Evolutionary conservation across 192 early-diverging fungal genomes (phyloP).

Genomic region (Coemansia sp.): DNA sequence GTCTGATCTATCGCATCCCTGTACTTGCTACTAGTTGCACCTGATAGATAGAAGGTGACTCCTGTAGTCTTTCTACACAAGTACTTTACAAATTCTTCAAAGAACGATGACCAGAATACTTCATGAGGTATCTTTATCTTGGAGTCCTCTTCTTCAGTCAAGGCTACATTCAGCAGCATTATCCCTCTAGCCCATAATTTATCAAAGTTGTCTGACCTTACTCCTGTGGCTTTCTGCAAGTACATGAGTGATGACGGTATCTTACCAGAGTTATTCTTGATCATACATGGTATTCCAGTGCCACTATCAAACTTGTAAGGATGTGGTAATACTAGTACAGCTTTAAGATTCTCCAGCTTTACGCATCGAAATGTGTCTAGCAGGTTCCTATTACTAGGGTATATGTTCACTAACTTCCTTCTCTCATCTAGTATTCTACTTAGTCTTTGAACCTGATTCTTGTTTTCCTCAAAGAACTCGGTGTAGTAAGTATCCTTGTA

Average conservation of each 20-base stretch:
- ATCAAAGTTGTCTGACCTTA: constrained; percentile 1
- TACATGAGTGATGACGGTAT: constrained; percentile 6
- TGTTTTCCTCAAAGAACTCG: no score
- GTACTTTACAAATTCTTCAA: constrained; percentile 8
- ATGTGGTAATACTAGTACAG: constrained; percentile 9
- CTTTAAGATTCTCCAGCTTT: constrained; percentile 2
- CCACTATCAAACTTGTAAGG: constrained; percentile 17
- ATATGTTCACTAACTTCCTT: background rate
- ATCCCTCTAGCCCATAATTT: constrained; percentile 1
- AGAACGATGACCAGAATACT: constrained; percentile 11
- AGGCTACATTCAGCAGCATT: constrained; percentile 7
- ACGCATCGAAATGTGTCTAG: constrained; percentile 6
- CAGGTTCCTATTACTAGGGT: constrained; percentile 1
- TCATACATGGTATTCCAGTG: constrained; percentile 17
- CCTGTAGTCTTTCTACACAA: background rate
- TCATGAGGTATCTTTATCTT: constrained; percentile 13
- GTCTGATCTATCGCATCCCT: constrained; percentile 3
- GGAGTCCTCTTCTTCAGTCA: constrained; percentile 8
- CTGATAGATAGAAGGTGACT: constrained; percentile 7
- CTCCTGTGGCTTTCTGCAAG: constrained; percentile 11
- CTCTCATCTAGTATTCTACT: no score
- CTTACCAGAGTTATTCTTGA: background rate
- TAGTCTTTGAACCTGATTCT: no score
- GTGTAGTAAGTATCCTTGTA: no score
- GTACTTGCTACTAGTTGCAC: constrained; percentile 7